These are phyloP conservation scores for Exophiala calicioides DNA, from an alignment of 2,329 filamentous ascomycete genomes.

Conservation along the genomic window DNA sequence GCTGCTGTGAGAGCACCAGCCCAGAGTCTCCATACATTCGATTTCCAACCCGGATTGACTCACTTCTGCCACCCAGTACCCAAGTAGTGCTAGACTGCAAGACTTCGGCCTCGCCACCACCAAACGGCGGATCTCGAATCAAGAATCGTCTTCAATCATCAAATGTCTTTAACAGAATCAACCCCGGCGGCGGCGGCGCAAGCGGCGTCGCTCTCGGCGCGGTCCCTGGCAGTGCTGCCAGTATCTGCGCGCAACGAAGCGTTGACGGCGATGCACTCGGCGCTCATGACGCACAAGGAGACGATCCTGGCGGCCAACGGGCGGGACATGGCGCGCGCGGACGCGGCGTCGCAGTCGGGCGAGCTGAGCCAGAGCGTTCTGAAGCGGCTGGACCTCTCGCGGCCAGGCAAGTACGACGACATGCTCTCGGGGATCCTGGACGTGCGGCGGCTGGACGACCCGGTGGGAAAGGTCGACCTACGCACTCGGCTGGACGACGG, in stretches of 20 bases:
- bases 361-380: constrained; percentile 78
- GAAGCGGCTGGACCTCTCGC: constrained; percentile 81
- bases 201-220: constrained; percentile 78
- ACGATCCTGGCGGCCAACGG: constrained; percentile 85
- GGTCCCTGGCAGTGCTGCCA: constrained; percentile 77
- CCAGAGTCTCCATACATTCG: too few species aligned
- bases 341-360: constrained; percentile 71
- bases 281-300: constrained; percentile 68
- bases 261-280: constrained; percentile 76
- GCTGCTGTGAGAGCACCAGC: too few species aligned
- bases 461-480: constrained; percentile 85
- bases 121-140: too few species aligned
- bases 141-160: too few species aligned
- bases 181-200: constrained; percentile 75
- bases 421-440: constrained; percentile 95
- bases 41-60: too few species aligned
- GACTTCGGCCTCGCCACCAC: too few species aligned
- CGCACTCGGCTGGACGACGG: constrained; percentile 84
- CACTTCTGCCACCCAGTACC: too few species aligned
- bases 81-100: too few species aligned
- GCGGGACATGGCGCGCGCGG: constrained; percentile 74
- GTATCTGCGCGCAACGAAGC: constrained; percentile 78
- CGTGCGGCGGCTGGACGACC: constrained; percentile 80
- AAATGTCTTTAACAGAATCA: constrained; percentile 87
- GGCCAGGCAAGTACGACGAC: constrained; percentile 91